Conservation (phyloP, 352 stramenopile species). For the Globisporangium megalacanthum region DNA sequence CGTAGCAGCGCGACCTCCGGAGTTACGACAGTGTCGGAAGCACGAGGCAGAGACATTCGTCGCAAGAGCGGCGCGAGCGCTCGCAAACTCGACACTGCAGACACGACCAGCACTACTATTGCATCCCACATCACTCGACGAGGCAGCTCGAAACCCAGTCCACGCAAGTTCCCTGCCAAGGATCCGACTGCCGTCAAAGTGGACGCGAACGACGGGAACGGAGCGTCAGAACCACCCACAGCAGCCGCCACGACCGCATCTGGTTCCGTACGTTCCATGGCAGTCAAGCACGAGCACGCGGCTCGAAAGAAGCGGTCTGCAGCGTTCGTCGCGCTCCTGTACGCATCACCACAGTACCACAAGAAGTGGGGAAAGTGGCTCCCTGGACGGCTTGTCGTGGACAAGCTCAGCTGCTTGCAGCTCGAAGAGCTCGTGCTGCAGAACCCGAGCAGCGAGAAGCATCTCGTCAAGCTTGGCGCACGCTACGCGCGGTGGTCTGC, state of each 20-base stretch:
- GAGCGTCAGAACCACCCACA: not conserved
- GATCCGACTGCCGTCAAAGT: not conserved
- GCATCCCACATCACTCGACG: not conserved
- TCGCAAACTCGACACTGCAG: not conserved
- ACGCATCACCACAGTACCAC: constrained; percentile 33
- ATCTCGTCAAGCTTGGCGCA: constrained; percentile 51
- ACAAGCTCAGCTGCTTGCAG: constrained; percentile 64
- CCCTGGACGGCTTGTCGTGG: constrained; percentile 37
- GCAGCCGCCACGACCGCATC: not conserved
- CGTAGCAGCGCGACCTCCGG: not conserved
- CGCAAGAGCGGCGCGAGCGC: not conserved
- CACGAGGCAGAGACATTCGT: not conserved
- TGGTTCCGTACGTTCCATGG: not conserved
- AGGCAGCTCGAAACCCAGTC: not conserved
- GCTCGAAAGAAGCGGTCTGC: not conserved
- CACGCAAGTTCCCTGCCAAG: not conserved
- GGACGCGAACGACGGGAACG: not conserved
- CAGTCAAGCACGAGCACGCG: not conserved
- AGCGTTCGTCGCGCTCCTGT: not conserved
- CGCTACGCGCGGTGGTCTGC: constrained; percentile 48
- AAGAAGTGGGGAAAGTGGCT: constrained; percentile 58
- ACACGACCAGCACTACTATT: not conserved
- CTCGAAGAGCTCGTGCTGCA: constrained; percentile 57
- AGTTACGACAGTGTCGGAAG: not conserved
- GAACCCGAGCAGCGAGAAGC: constrained; percentile 30